Conservation (phyloP, 2,329 filamentous ascomycete species). For the Trichoderma polysporum region DNA sequence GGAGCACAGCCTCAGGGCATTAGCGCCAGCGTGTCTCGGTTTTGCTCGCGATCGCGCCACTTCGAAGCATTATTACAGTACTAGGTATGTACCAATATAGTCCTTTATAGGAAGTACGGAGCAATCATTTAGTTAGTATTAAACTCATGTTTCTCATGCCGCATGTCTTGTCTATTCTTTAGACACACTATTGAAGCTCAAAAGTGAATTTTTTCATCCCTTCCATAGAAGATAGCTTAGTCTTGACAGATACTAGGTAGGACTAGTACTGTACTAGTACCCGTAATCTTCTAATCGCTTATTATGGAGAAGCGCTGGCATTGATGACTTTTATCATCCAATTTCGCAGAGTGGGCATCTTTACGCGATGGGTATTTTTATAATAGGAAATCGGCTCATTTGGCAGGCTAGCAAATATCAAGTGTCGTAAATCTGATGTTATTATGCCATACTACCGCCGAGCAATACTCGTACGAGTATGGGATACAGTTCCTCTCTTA, state of each 20-base stretch:
- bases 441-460: background rate
- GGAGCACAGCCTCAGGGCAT: background rate
- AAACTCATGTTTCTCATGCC: background rate
- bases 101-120: too few relatives aligned
- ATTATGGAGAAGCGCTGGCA: background rate
- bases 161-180: background rate
- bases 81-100: too few relatives aligned
- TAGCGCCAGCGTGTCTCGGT: background rate
- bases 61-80: background rate
- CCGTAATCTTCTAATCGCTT: background rate
- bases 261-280: background rate
- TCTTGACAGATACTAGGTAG: background rate
- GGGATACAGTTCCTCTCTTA: background rate
- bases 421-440: background rate
- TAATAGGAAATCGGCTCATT: background rate
- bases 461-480: background rate
- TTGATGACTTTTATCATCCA: slow-evolving; percentile 2
- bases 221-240: background rate
- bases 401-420: background rate
- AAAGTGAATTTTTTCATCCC: background rate
- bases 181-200: too few relatives aligned
- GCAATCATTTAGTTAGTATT: too few relatives aligned
- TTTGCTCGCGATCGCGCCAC: background rate
- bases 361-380: background rate
- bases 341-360: slow-evolving; percentile 9